Evolutionary conservation across 306 rosid species (phyloP).

Genomic region (Acacia acuminata): DNA sequence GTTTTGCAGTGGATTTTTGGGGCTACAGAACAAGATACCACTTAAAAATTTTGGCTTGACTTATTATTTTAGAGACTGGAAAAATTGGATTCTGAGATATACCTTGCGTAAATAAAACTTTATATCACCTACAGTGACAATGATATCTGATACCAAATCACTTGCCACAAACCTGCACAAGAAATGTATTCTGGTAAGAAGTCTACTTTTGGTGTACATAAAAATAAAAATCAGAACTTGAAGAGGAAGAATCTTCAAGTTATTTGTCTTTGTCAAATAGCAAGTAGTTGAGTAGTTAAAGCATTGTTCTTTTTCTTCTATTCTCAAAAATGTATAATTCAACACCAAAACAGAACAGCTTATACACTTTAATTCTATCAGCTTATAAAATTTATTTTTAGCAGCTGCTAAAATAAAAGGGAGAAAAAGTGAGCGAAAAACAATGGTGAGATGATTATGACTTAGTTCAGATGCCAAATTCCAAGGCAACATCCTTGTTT

Average conservation of each 20-base stretch:
- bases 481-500: not conserved
- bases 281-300: slow-evolving; percentile 3
- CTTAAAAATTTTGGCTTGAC: slow-evolving; percentile 1
- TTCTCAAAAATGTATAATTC: not conserved
- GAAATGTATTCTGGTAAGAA: slow-evolving; percentile 22
- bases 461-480: not conserved
- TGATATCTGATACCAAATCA: slow-evolving; percentile 81
- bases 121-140: slow-evolving; percentile 62
- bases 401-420: not conserved
- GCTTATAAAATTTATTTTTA: no score
- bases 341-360: slow-evolving; percentile 7
- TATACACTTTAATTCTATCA: not conserved
- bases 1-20: not conserved
- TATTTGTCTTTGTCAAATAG: not conserved
- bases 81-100: slow-evolving; percentile 11
- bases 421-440: no score
- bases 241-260: not conserved
- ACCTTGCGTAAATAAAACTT: slow-evolving; percentile 82
- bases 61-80: not conserved
- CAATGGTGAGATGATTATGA: not conserved
- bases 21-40: not conserved
- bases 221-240: not conserved
- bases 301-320: not conserved
- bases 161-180: slow-evolving; percentile 82
- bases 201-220: slow-evolving; percentile 15